These are phyloP conservation scores for Talaromyces piceae DNA, from an alignment of 2,329 filamentous ascomycete genomes.

Conservation along the genomic window DNA sequence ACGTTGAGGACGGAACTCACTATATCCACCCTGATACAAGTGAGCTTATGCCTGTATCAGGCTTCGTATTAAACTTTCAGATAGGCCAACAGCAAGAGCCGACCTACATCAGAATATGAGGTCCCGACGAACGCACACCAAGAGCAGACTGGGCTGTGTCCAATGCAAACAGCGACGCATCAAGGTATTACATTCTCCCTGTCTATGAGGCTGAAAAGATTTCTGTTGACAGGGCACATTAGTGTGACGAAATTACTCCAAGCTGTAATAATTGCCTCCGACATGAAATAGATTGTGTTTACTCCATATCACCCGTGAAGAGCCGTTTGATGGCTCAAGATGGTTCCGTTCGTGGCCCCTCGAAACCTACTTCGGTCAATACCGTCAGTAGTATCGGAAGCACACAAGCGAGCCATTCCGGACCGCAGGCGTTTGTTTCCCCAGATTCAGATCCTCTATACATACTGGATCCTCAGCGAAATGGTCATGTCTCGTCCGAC, in stretches of 20 bases:
- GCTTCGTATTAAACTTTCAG: background rate
- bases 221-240: background rate
- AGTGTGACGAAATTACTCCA: slow-evolving; percentile 20
- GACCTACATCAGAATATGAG: background rate
- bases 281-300: slow-evolving; percentile 20
- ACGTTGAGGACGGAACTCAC: too few species aligned
- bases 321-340: slow-evolving; percentile 10
- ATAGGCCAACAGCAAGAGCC: background rate
- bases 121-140: slow-evolving; percentile 13
- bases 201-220: background rate
- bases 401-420: background rate
- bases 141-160: slow-evolving; percentile 13
- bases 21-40: background rate
- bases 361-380: background rate
- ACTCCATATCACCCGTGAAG: slow-evolving; percentile 13
- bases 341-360: background rate
- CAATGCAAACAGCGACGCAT: slow-evolving; percentile 14
- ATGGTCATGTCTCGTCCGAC: slow-evolving; percentile 14
- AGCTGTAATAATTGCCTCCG: slow-evolving; percentile 19
- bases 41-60: background rate
- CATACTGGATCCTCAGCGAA: slow-evolving; percentile 14
- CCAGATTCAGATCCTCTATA: slow-evolving; percentile 13
- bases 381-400: background rate
- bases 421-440: background rate
- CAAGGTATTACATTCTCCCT: slow-evolving; percentile 7